Conservation (phyloP, 139 green algal species). For the Tetradesmus obliquus region DNA sequence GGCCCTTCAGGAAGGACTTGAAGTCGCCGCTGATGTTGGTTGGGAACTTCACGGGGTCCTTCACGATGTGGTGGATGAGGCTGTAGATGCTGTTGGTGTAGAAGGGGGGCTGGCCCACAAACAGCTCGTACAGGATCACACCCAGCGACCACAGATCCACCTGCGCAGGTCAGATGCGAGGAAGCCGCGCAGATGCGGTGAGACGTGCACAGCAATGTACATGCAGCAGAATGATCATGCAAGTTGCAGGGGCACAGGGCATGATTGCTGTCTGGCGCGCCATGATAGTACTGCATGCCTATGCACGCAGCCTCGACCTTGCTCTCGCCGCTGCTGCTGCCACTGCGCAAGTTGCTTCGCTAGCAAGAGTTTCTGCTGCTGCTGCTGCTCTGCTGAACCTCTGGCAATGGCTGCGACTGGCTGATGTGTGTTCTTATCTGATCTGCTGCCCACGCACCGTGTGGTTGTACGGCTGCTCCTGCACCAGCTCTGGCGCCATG, state of each 20-base stretch:
- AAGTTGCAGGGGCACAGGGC: not conserved
- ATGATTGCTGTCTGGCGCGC: too few species aligned
- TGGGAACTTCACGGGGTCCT: conserved; percentile 93
- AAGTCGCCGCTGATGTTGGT: conserved; percentile 90
- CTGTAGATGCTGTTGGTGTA: conserved; percentile 99
- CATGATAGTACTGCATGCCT: not conserved
- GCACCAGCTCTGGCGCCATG: conserved; percentile 99
- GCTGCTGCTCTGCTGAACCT: not conserved
- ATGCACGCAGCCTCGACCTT: too few species aligned
- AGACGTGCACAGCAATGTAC: not conserved
- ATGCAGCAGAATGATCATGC: not conserved
- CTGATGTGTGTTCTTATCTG: not conserved
- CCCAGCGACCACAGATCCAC: conserved; percentile 98
- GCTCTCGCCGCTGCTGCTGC: too few species aligned
- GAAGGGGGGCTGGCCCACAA: conserved; percentile 96
- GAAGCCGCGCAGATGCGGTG: not conserved
- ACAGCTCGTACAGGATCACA: conserved; percentile 99
- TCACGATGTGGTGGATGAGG: conserved; percentile 95
- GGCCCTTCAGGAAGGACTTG: conserved; percentile 93
- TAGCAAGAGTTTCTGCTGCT: too few species aligned
- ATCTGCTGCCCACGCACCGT: conserved; percentile 66
- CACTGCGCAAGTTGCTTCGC: too few species aligned
- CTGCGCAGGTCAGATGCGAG: conserved; percentile 42
- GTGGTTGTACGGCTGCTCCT: conserved; percentile 97
- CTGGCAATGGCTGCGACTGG: not conserved